phyloP scores from a whole-genome alignment of 176 grass and related monocot species.

The Aegilops sharonensis region DNA sequence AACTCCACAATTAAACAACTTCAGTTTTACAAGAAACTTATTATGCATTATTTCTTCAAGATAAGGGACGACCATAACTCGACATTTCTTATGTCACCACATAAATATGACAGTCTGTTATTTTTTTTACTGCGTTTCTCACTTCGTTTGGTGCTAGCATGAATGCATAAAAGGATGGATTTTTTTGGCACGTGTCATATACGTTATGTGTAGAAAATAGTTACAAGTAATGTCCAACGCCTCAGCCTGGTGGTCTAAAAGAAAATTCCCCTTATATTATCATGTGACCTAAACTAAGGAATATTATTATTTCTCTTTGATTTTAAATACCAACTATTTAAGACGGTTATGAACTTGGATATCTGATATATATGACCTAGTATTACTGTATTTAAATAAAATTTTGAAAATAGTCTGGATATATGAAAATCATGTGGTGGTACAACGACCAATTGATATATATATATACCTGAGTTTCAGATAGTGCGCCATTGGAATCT shows the following conservation, averaged over 20 bases:
- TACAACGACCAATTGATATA: background rate
- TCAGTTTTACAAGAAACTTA: background rate
- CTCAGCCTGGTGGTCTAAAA: background rate
- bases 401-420: background rate
- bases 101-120: background rate
- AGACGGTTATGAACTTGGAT: background rate
- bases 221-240: background rate
- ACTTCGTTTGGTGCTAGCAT: background rate
- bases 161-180: background rate
- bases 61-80: background rate
- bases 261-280: background rate
- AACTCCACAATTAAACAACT: background rate
- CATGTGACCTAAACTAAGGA: background rate
- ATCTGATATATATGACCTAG: background rate
- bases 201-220: background rate
- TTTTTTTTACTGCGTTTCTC: background rate
- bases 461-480: slow-evolving; percentile 70
- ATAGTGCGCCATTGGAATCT: slow-evolving; percentile 57
- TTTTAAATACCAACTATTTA: background rate
- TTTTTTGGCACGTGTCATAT: background rate
- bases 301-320: background rate
- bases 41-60: background rate
- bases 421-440: background rate
- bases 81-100: background rate
- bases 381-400: background rate